phyloP scores from a whole-genome alignment of 2,329 filamentous ascomycete species.

The Ceratocystis diversiconidia region DNA sequence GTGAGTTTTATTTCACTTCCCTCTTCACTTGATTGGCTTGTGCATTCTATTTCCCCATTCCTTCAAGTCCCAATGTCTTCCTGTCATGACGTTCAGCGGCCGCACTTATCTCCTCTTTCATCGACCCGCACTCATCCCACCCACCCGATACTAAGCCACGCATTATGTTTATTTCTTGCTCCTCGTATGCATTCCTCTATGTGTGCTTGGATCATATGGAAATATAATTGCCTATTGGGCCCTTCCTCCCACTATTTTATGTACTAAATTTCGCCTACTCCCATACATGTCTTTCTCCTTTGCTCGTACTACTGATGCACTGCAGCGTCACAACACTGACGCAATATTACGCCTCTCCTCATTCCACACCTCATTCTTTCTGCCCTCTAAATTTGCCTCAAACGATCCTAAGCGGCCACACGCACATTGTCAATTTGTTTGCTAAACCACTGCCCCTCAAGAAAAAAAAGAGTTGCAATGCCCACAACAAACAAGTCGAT shows the following conservation, averaged over 20 bases:
- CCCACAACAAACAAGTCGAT: constrained; percentile 3
- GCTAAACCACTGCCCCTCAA: neutral
- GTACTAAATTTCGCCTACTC: neutral
- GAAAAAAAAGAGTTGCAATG: neutral
- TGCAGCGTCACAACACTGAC: constrained; percentile 5
- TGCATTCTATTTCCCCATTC: neutral
- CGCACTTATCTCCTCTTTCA: neutral
- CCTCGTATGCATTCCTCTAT: neutral
- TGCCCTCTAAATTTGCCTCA: neutral
- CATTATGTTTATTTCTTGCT: neutral
- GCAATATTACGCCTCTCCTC: constrained; percentile 1
- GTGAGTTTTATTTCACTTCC: too few relatives aligned
- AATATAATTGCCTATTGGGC: neutral
- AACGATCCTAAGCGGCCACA: neutral
- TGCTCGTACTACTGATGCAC: neutral
- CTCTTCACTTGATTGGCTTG: neutral
- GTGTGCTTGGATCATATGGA: neutral
- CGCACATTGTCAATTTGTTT: neutral
- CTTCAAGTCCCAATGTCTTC: neutral
- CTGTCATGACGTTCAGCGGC: neutral
- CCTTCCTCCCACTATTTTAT: neutral
- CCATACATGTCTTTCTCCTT: neutral
- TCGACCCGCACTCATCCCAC: neutral
- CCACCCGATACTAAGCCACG: neutral
- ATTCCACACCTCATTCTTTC: neutral